Percentiles rank a stretch among this genome's conserved stretches.
Conservation (phyloP, 306 rosid genomes). For the Cucumis cinereus region DNA sequence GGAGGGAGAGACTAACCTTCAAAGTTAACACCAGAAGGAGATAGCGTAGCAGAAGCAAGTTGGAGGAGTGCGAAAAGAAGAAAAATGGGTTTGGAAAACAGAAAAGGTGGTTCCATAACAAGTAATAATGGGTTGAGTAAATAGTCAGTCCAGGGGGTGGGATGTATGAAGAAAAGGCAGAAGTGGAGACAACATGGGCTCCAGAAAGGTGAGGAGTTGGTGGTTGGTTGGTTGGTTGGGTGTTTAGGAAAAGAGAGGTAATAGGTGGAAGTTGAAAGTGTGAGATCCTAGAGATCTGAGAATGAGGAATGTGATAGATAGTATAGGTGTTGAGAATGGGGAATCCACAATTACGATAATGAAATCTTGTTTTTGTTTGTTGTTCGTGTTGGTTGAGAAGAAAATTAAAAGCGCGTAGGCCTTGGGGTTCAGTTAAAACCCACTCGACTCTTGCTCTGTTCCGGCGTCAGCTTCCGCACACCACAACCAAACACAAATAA, state of each 20-base stretch:
- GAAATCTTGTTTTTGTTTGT: too few species aligned
- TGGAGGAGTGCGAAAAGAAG: slow-evolving; percentile 39
- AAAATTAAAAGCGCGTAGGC: too few species aligned
- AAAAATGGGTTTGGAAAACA: slow-evolving; percentile 38
- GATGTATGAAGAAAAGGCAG: slow-evolving; percentile 18
- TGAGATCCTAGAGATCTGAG: slow-evolving; percentile 86
- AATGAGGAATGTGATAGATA: slow-evolving; percentile 17
- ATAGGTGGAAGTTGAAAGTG: slow-evolving; percentile 16
- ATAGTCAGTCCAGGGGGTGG: slow-evolving; percentile 12
- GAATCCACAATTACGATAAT: too few species aligned
- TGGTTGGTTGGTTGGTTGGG: too few species aligned
- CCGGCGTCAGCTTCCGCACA: slow-evolving; percentile 3
- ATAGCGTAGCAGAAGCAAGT: slow-evolving; percentile 66
- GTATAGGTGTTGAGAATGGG: too few species aligned
- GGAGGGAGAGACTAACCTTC: slow-evolving; percentile 52
- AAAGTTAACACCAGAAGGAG: slow-evolving; percentile 90
- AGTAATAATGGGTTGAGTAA: slow-evolving; percentile 11
- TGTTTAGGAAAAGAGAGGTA: background rate
- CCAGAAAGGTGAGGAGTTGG: slow-evolving; percentile 8
- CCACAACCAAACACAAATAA: slow-evolving; percentile 40
- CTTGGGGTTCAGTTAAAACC: slow-evolving; percentile 11
- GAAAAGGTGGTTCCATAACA: slow-evolving; percentile 27
- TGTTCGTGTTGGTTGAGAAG: too few species aligned
- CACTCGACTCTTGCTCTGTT: background rate
- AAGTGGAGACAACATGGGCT: slow-evolving; percentile 24